Conservation (phyloP, 2,329 filamentous ascomycete species). For the Ilyonectria robusta region DNA sequence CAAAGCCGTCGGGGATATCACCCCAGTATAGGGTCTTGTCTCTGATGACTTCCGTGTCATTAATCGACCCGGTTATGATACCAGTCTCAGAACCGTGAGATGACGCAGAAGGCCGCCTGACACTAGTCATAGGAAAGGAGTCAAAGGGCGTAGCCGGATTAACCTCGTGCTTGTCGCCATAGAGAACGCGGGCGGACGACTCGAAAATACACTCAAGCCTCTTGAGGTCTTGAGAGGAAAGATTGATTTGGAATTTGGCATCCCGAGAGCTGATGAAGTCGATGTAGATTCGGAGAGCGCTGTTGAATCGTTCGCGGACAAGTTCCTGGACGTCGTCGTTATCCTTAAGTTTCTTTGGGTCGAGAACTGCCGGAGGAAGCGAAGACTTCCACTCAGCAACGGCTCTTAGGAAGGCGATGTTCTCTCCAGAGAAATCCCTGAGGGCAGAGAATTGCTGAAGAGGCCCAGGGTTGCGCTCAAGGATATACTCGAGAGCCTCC, state of each 20-base stretch:
- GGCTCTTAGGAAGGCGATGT: slow-evolving; percentile 73
- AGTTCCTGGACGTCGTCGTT: slow-evolving; percentile 45
- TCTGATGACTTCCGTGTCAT: slow-evolving; percentile 36
- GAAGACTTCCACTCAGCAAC: slow-evolving; percentile 62
- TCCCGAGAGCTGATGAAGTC: slow-evolving; percentile 46
- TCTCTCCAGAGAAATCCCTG: slow-evolving; percentile 79
- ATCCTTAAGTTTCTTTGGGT: slow-evolving; percentile 41
- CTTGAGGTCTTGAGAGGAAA: slow-evolving; percentile 70
- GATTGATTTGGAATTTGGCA: slow-evolving; percentile 77
- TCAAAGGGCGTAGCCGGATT: slow-evolving; percentile 57
- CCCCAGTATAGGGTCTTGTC: slow-evolving; percentile 55
- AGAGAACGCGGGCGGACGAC: slow-evolving; percentile 62
- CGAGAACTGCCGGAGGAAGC: slow-evolving; percentile 44
- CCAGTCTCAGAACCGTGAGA: slow-evolving; percentile 38
- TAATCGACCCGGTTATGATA: slow-evolving; percentile 24
- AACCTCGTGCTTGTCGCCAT: slow-evolving; percentile 51
- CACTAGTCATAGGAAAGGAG: slow-evolving; percentile 22
- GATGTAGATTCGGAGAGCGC: slow-evolving; percentile 61
- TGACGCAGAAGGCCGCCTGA: slow-evolving; percentile 40
- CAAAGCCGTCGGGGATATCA: slow-evolving; percentile 66
- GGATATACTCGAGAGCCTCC: slow-evolving; percentile 64
- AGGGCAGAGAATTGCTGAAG: slow-evolving; percentile 76
- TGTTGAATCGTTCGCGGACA: slow-evolving; percentile 69
- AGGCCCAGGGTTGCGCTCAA: slow-evolving; percentile 70
- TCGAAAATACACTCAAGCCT: slow-evolving; percentile 72